A percentile compares a stretch with the other conserved stretches of the same genome.
Evolutionary conservation across 2,329 filamentous ascomycete species (phyloP).

Genomic region (Penicillium brasilianum): DNA sequence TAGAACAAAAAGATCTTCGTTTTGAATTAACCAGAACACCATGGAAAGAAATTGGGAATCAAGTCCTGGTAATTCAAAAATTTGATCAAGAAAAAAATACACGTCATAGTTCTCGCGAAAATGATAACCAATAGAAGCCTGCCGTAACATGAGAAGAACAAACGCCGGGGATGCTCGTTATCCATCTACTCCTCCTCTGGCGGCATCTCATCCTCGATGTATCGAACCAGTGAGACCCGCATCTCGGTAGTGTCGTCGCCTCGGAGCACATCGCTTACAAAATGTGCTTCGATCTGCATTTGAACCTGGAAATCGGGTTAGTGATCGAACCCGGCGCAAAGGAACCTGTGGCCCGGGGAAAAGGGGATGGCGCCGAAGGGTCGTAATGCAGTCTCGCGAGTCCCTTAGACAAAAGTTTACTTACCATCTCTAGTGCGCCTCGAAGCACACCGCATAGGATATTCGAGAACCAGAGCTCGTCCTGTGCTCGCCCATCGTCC

Average conservation of each 20-base stretch:
- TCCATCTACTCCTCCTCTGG: slow-evolving; percentile 80
- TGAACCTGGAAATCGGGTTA: slow-evolving; percentile 63
- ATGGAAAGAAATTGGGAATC: neutral
- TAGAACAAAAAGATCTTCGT: neutral
- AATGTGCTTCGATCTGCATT: slow-evolving; percentile 98
- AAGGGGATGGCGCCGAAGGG: slow-evolving; percentile 11
- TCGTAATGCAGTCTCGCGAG: neutral
- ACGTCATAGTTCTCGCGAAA: slow-evolving; percentile 11
- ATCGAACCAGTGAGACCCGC: slow-evolving; percentile 86
- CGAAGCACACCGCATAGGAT: slow-evolving; percentile 92
- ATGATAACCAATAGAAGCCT: slow-evolving; percentile 8
- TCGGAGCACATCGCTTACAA: slow-evolving; percentile 88
- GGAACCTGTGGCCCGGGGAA: slow-evolving; percentile 11
- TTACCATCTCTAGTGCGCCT: slow-evolving; percentile 92
- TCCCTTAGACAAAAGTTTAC: slow-evolving; percentile 23
- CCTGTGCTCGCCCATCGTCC: slow-evolving; percentile 92
- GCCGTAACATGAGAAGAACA: slow-evolving; percentile 9
- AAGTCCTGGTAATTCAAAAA: neutral
- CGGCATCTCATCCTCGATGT: slow-evolving; percentile 97
- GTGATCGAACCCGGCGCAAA: slow-evolving; percentile 24
- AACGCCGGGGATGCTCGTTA: slow-evolving; percentile 30
- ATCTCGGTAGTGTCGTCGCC: slow-evolving; percentile 98
- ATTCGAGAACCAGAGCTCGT: slow-evolving; percentile 98
- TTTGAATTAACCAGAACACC: neutral
- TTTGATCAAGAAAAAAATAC: slow-evolving; percentile 9